phyloP scores from a whole-genome alignment of 1,284 basidiomycete species.

The Rhodotorula glutinis region DNA sequence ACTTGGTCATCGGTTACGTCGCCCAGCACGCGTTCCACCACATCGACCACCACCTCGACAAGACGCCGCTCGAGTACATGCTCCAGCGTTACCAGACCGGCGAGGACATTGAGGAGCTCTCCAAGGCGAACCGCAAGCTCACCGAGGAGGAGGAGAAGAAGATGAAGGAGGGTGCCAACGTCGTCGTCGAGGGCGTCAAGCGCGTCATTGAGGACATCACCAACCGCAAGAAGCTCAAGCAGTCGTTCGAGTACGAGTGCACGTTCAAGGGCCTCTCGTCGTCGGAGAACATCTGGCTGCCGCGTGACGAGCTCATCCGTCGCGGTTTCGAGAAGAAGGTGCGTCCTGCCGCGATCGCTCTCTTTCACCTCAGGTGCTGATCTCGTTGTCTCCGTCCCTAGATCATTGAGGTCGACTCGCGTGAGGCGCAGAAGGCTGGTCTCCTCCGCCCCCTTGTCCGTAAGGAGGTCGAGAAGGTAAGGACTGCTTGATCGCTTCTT shows the following conservation, averaged over 20 bases:
- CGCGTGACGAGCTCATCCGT: conserved; percentile 93
- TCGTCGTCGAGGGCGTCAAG: conserved; percentile 91
- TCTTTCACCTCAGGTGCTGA: not conserved
- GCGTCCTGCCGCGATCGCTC: conserved; percentile 29
- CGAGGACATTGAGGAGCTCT: conserved; percentile 94
- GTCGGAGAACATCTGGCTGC: conserved; percentile 93
- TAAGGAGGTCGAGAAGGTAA: conserved; percentile 76
- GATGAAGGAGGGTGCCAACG: conserved; percentile 90
- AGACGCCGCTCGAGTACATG: conserved; percentile 98
- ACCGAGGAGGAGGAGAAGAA: conserved; percentile 83
- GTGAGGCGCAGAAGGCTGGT: conserved; percentile 94
- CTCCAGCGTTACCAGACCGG: conserved; percentile 99
- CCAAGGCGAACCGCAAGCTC: conserved; percentile 83
- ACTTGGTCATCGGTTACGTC: conserved; percentile 98
- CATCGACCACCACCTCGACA: conserved; percentile 96
- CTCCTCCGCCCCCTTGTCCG: conserved; percentile 92
- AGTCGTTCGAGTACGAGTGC: conserved; percentile 83
- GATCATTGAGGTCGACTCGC: conserved; percentile 93
- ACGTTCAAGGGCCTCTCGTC: conserved; percentile 61
- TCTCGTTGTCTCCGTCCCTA: conserved; percentile 52
- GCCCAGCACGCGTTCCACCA: conserved; percentile 79
- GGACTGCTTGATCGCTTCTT: too few species aligned
- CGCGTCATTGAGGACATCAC: conserved; percentile 88
- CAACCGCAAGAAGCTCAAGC: conserved; percentile 94
- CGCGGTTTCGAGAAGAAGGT: conserved; percentile 91